Evolutionary conservation across 2,329 filamentous ascomycete genomes (phyloP).

Genomic region (Colletotrichum camelliae): DNA sequence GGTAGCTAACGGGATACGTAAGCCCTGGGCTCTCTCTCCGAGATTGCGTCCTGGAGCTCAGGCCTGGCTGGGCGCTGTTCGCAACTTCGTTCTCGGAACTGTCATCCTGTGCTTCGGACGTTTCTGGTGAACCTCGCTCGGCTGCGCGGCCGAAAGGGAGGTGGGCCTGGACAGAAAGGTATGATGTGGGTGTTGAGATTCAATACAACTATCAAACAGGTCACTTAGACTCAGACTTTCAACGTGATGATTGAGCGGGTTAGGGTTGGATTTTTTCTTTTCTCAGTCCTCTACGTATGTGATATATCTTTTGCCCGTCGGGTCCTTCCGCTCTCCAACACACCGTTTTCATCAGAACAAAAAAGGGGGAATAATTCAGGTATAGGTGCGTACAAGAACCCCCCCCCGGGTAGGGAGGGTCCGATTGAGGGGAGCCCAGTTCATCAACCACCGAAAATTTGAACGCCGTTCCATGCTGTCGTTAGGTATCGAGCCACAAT

Average conservation of each 20-base stretch:
- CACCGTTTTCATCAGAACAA: neutral
- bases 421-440: slow-evolving; percentile 4
- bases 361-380: slow-evolving; percentile 9
- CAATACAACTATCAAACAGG: neutral
- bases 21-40: neutral
- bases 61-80: neutral
- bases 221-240: neutral
- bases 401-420: neutral
- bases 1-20: neutral
- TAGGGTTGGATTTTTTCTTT: neutral
- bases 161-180: neutral
- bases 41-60: neutral
- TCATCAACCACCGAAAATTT: neutral
- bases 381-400: neutral
- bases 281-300: neutral
- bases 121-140: neutral
- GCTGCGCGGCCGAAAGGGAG: neutral
- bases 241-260: neutral
- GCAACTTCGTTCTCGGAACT: neutral
- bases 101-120: neutral
- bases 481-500: slow-evolving; percentile 18
- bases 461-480: slow-evolving; percentile 21
- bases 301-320: neutral
- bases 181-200: neutral
- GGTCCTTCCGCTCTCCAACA: neutral